These are phyloP conservation scores for Pistacia atlantica DNA, from an alignment of 345 rosid genomes.

Conservation along the genomic window DNA sequence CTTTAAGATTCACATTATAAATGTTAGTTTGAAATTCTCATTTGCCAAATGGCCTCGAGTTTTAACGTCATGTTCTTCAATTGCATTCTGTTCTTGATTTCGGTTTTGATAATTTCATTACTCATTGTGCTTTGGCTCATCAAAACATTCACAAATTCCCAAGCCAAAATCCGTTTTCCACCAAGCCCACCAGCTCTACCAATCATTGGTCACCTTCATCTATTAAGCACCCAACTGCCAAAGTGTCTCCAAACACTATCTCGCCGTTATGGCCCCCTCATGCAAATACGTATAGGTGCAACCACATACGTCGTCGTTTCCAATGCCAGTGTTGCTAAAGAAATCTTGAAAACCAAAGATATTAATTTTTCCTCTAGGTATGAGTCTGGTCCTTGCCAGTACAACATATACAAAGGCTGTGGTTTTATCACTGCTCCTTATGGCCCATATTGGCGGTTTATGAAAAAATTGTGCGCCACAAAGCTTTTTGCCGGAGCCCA, in stretches of 20 bases:
- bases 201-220: constrained; percentile 49
- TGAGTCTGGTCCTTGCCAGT: constrained; percentile 51
- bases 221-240: constrained; percentile 47
- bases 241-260: constrained; percentile 53
- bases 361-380: constrained; percentile 54
- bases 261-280: constrained; percentile 57
- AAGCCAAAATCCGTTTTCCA: constrained; percentile 18
- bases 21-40: background rate
- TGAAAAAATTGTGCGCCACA: constrained; percentile 70
- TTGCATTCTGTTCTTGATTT: constrained; percentile 15
- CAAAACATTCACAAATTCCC: background rate
- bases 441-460: constrained; percentile 73
- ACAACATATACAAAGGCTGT: constrained; percentile 51
- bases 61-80: background rate
- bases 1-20: too few species aligned
- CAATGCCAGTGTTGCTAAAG: constrained; percentile 41
- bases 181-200: constrained; percentile 54
- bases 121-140: constrained; percentile 14
- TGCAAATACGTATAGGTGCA: constrained; percentile 50
- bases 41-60: background rate
- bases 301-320: constrained; percentile 47
- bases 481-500: constrained; percentile 55
- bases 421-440: constrained; percentile 60
- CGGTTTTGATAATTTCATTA: constrained; percentile 6
- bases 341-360: constrained; percentile 55